Evolutionary conservation across 768 basidiomycete genomes (phyloP).

Genomic region (Lanmaoa pseudosensibilis): DNA sequence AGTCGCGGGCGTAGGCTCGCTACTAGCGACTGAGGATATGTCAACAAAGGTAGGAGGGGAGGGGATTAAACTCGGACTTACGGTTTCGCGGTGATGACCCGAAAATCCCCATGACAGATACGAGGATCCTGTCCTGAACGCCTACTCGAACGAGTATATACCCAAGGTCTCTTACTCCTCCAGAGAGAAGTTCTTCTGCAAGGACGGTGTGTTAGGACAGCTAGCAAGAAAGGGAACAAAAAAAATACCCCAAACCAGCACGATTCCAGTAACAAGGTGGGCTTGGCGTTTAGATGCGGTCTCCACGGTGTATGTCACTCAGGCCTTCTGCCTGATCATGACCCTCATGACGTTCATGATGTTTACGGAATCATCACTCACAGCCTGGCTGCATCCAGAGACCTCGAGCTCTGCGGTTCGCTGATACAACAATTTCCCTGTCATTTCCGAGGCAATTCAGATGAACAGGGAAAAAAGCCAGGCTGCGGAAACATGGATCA

Average conservation of each 20-base stretch:
- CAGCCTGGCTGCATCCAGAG: too few relatives aligned
- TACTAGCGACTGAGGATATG: neutral
- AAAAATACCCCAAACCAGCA: too few relatives aligned
- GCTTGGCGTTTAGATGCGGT: too few relatives aligned
- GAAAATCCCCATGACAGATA: neutral
- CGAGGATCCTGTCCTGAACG: neutral
- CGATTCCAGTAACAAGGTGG: too few relatives aligned
- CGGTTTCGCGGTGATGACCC: neutral
- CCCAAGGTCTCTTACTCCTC: too few relatives aligned
- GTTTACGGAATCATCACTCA: too few relatives aligned
- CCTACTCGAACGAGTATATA: neutral
- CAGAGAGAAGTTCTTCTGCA: too few relatives aligned
- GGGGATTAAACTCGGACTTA: neutral
- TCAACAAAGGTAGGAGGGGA: neutral
- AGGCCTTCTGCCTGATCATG: too few relatives aligned
- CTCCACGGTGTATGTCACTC: too few relatives aligned
- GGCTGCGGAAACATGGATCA: neutral
- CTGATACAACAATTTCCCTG: neutral
- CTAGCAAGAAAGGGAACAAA: too few relatives aligned
- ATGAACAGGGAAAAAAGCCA: conserved; percentile 13
- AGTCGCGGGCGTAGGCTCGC: neutral
- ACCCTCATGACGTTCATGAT: too few relatives aligned
- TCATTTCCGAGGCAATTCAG: neutral
- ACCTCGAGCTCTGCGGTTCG: neutral
- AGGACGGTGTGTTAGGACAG: too few relatives aligned